Conservation (phyloP, 805 yeast genomes). For the Saccharomycopsis lassenensis region DNA sequence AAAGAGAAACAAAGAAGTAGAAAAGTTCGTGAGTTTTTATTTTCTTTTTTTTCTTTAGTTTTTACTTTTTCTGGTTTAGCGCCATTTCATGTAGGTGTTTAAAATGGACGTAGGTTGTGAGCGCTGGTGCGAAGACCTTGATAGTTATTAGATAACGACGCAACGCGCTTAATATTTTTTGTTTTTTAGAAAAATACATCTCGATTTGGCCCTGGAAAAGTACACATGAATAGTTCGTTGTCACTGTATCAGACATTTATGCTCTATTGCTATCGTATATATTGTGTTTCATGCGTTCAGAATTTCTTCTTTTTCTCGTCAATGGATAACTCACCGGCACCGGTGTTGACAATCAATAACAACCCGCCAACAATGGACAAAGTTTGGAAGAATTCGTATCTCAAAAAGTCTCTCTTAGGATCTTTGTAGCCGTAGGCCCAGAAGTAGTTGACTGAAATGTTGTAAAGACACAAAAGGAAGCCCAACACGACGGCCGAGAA, state of each 20-base stretch:
- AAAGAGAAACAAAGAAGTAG: too few relatives aligned
- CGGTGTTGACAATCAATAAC: slow-evolving; percentile 81
- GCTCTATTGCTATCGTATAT: too few relatives aligned
- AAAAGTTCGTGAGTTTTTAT: too few relatives aligned
- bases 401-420: slow-evolving; percentile 75
- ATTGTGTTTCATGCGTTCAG: slow-evolving; percentile 30
- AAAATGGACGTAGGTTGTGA: too few relatives aligned
- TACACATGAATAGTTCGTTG: neutral
- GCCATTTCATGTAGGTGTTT: too few relatives aligned
- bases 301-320: slow-evolving; percentile 95
- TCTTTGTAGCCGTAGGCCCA: slow-evolving; percentile 69
- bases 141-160: too few relatives aligned
- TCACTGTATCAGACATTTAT: neutral
- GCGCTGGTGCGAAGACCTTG: too few relatives aligned
- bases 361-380: slow-evolving; percentile 92
- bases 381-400: slow-evolving; percentile 91
- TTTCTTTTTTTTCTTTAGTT: too few relatives aligned
- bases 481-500: slow-evolving; percentile 68
- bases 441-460: slow-evolving; percentile 73
- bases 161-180: too few relatives aligned
- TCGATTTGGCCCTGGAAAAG: neutral
- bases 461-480: slow-evolving; percentile 61
- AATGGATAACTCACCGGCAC: slow-evolving; percentile 88
- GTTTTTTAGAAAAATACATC: too few relatives aligned
- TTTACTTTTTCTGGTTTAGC: too few relatives aligned